These are phyloP conservation scores for Aureobasidium leucospermi DNA, from an alignment of 2,329 filamentous ascomycete species.

Conservation along the genomic window DNA sequence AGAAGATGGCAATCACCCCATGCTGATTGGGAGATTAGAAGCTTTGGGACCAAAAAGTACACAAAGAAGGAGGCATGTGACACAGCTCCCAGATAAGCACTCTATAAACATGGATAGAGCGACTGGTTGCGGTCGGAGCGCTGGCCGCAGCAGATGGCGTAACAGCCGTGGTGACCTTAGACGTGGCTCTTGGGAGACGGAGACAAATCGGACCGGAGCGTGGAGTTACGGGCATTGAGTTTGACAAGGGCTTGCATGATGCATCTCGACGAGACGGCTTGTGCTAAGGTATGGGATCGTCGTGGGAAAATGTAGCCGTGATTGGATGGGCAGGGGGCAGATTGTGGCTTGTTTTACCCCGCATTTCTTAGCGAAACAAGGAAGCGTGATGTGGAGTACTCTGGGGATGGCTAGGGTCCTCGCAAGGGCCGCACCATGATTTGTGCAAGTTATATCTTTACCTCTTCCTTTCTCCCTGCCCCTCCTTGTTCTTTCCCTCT, in stretches of 20 bases:
- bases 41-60: constrained; percentile 6
- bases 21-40: not conserved
- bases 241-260: not conserved
- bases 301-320: not conserved
- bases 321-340: not conserved
- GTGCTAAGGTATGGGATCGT: not conserved
- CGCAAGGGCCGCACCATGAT: not conserved
- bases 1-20: not conserved
- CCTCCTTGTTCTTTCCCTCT: too few species aligned
- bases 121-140: not conserved
- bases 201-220: constrained; percentile 10
- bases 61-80: constrained; percentile 8
- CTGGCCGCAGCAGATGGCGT: not conserved
- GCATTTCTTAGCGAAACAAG: constrained; percentile 1
- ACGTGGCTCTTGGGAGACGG: not conserved
- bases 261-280: constrained; percentile 1
- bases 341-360: constrained; percentile 5
- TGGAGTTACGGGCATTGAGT: constrained; percentile 1
- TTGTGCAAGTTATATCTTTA: constrained; percentile 1
- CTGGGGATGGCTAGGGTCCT: not conserved
- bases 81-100: constrained; percentile 5
- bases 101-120: not conserved
- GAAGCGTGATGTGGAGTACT: not conserved
- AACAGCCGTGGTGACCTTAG: not conserved
- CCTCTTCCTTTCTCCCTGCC: not conserved